These are phyloP conservation scores for Chrysopogon serrulatus DNA, from an alignment of 176 grass and related monocot genomes.

Conservation along the genomic window DNA sequence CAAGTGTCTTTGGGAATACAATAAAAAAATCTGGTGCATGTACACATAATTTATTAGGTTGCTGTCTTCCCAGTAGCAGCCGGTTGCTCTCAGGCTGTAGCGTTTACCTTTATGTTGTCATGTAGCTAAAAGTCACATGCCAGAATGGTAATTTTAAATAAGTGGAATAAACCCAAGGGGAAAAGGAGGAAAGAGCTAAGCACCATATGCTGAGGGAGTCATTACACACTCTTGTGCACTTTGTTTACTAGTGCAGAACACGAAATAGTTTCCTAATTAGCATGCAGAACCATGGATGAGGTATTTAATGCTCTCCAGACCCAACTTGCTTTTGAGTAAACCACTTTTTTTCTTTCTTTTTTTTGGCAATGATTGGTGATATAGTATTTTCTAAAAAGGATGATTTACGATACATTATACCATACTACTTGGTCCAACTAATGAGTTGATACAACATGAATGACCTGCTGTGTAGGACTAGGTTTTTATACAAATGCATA, in stretches of 20 bases:
- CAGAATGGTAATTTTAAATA: slow-evolving; percentile 18
- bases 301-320: slow-evolving; percentile 12
- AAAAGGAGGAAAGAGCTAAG: background rate
- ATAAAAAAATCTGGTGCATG: slow-evolving; percentile 9
- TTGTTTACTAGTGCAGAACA: slow-evolving; percentile 7
- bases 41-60: slow-evolving; percentile 21
- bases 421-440: background rate
- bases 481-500: background rate
- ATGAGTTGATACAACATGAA: background rate
- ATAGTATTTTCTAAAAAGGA: background rate
- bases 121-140: slow-evolving; percentile 36
- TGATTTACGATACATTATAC: background rate
- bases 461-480: background rate
- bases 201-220: slow-evolving; percentile 15
- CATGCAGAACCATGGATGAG: slow-evolving; percentile 15
- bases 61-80: slow-evolving; percentile 20
- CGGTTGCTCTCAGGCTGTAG: slow-evolving; percentile 10
- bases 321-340: slow-evolving; percentile 13
- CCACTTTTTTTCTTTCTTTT: background rate
- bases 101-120: slow-evolving; percentile 36
- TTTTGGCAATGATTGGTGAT: slow-evolving; percentile 4
- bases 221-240: slow-evolving; percentile 6
- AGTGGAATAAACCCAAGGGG: background rate
- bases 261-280: slow-evolving; percentile 19
- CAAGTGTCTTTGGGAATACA: slow-evolving; percentile 13